Percentiles rank a stretch among this genome's conserved stretches.
Conservation (phyloP, 2,329 filamentous ascomycete species). For the Pyrenophora teres region DNA sequence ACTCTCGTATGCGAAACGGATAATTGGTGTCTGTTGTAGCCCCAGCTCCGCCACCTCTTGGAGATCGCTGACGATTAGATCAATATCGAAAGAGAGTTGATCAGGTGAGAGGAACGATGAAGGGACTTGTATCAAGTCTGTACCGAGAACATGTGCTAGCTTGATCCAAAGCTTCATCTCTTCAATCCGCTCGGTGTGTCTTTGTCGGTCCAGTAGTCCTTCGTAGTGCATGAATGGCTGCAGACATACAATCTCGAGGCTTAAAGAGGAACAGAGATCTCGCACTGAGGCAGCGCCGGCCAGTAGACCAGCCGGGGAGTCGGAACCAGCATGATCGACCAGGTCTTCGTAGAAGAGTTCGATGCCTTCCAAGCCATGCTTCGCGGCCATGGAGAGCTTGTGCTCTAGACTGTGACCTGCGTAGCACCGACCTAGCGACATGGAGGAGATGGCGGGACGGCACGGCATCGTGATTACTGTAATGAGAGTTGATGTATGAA, state of each 20-base stretch:
- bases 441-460: constrained; percentile 72
- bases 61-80: constrained; percentile 66
- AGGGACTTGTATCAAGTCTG: constrained; percentile 75
- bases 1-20: constrained; percentile 75
- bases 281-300: constrained; percentile 63
- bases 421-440: constrained; percentile 75
- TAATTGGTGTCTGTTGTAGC: constrained; percentile 57
- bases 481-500: not conserved
- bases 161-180: constrained; percentile 73
- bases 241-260: constrained; percentile 66
- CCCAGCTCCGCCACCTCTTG: constrained; percentile 70
- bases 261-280: constrained; percentile 60
- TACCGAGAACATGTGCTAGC: constrained; percentile 66
- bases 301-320: constrained; percentile 55
- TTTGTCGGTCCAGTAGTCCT: constrained; percentile 66
- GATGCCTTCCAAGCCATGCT: constrained; percentile 69
- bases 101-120: constrained; percentile 67
- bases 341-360: constrained; percentile 82
- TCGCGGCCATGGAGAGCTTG: constrained; percentile 71
- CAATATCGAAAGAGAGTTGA: constrained; percentile 58
- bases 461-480: constrained; percentile 51
- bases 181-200: constrained; percentile 62
- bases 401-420: constrained; percentile 66
- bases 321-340: constrained; percentile 60
- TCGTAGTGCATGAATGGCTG: constrained; percentile 82